phyloP scores from a whole-genome alignment of 345 rosid genomes.

The Eucalyptus rudis region DNA sequence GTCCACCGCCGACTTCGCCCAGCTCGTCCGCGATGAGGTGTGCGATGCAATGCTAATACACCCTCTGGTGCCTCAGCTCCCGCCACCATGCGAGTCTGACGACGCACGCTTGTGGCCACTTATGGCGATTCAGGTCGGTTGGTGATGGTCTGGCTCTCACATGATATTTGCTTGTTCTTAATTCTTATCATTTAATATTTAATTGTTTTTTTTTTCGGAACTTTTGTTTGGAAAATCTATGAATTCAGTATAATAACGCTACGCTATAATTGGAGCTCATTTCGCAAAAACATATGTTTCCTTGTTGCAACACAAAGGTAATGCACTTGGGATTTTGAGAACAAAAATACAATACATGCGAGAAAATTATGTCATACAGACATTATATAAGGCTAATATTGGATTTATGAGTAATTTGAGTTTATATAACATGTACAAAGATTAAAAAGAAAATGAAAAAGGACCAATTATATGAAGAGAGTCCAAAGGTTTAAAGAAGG shows the following conservation, averaged over 20 bases:
- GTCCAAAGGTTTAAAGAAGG: not conserved
- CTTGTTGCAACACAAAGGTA: not conserved
- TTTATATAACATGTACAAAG: not conserved
- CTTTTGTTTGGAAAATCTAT: not conserved
- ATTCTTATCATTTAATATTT: not conserved
- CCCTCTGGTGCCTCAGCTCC: slow-evolving; percentile 8
- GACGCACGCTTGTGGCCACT: not conserved
- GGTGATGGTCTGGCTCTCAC: not conserved
- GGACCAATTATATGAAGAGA: not conserved
- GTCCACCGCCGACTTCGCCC: too few species aligned
- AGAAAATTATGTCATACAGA: not conserved
- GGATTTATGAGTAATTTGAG: not conserved
- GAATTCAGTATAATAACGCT: not conserved
- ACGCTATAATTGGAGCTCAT: not conserved
- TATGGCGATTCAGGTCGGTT: slow-evolving; percentile 5
- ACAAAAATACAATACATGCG: not conserved
- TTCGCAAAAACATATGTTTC: not conserved
- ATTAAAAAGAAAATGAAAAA: not conserved
- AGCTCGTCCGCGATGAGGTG: not conserved
- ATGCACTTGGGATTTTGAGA: not conserved
- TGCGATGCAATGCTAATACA: not conserved
- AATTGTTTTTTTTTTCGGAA: too few species aligned
- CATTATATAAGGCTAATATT: not conserved
- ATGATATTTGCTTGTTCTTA: not conserved
- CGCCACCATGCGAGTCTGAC: not conserved